phyloP scores from a whole-genome alignment of 805 yeast species.

The Nakazawaea holstii region DNA sequence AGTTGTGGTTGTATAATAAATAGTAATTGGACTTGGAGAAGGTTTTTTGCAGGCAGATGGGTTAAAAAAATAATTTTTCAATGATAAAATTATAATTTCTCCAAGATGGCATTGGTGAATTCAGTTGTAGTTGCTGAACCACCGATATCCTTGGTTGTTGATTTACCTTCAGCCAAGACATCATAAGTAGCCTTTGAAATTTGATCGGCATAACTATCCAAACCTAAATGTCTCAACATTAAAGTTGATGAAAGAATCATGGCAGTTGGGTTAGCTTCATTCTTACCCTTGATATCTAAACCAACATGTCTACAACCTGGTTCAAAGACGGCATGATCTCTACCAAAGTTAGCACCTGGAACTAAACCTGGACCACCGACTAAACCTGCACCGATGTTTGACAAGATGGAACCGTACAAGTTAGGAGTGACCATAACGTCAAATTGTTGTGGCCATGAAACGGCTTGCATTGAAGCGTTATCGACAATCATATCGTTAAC shows the following conservation, averaged over 20 bases:
- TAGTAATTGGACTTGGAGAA: background rate
- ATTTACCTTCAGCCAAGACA: slow-evolving; percentile 83
- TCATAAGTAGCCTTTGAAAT: slow-evolving; percentile 85
- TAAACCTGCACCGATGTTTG: slow-evolving; percentile 96
- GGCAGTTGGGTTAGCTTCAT: slow-evolving; percentile 97
- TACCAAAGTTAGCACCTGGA: slow-evolving; percentile 97
- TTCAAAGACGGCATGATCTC: slow-evolving; percentile 96
- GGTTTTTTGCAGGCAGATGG: too few relatives aligned
- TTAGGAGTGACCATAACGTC: slow-evolving; percentile 98
- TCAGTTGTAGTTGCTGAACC: slow-evolving; percentile 87
- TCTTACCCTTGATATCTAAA: slow-evolving; percentile 89
- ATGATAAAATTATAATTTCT: slow-evolving; percentile 53
- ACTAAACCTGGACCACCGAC: slow-evolving; percentile 98
- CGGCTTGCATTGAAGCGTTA: slow-evolving; percentile 99
- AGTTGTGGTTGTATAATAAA: background rate
- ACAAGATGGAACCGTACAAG: slow-evolving; percentile 94
- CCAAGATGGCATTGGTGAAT: slow-evolving; percentile 87
- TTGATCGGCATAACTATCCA: slow-evolving; percentile 77
- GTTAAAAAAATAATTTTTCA: too few relatives aligned
- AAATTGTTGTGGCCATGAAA: slow-evolving; percentile 95
- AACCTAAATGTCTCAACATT: slow-evolving; percentile 91
- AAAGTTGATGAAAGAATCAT: slow-evolving; percentile 88
- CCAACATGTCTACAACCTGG: slow-evolving; percentile 99
- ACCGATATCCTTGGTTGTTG: slow-evolving; percentile 86
- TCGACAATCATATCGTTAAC: slow-evolving; percentile 95